Evolutionary conservation across 305 asterid species (phyloP).

Genomic region (Ajuga reptans): DNA sequence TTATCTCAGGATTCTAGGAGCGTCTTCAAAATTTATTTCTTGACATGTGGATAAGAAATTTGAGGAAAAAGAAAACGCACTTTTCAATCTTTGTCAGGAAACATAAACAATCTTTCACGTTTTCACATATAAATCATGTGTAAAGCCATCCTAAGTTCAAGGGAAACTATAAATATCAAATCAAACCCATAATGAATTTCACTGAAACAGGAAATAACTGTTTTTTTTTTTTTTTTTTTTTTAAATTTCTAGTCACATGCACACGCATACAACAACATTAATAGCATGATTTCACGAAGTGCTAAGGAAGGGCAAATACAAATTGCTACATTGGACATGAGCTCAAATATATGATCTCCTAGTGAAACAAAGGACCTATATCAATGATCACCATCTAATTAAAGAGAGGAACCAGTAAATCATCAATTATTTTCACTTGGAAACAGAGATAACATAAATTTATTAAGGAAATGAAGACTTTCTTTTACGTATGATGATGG

Average conservation of each 20-base stretch:
- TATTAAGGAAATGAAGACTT: background rate
- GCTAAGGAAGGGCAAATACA: background rate
- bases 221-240: background rate
- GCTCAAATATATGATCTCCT: background rate
- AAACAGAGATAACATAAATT: background rate
- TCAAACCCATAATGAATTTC: background rate
- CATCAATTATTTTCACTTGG: constrained; percentile 7
- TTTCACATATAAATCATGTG: background rate
- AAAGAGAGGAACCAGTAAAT: background rate
- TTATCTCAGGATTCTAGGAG: background rate
- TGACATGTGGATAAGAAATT: background rate
- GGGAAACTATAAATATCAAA: background rate
- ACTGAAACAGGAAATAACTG: constrained; percentile 1
- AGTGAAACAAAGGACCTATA: background rate
- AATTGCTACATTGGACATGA: background rate
- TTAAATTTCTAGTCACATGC: too few relatives aligned
- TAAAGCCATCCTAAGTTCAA: background rate
- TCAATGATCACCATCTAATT: background rate
- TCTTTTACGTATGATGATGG: background rate
- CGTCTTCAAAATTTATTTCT: background rate
- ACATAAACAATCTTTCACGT: background rate
- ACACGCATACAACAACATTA: background rate
- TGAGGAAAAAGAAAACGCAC: background rate
- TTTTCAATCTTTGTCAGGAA: background rate
- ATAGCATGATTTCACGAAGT: background rate